Evolutionary conservation across 2,329 filamentous ascomycete species (phyloP), one percentile per base, ranked within the genome.

Genomic region (Hypoxylon sp.): DNA sequence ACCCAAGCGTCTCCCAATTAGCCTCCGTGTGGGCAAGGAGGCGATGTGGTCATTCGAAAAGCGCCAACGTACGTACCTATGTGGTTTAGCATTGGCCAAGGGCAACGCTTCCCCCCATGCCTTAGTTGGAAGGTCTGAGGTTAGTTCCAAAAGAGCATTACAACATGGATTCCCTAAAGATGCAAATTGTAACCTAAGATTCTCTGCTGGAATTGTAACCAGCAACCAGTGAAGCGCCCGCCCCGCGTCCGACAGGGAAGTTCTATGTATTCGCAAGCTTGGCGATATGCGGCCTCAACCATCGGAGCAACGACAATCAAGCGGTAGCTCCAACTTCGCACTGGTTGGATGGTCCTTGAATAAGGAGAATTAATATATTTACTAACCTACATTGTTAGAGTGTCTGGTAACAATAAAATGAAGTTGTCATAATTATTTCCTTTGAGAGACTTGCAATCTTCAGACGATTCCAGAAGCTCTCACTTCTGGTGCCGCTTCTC

Each of bases 261-360:
- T 21, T 63, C 56, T 63, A 25, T 36, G 43, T 56, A 50, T 58
- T 57, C 46, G 36, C 13, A 61, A 11, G 53, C 63, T 69, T 64
- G 64, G 63, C 60, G 50, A 62, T 61, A 69, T 67, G 63, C 60
- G 56, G 51, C 60, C 51, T 52, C 48, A 60, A 28, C 34, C 56
- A 34, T 21, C 28, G n/a, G 36, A 34, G 46, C 36, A 23, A 48
- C 28, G 25, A 23, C 19, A 17, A 17, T 43, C 23, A 32, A 13
- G 32, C 41, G 9, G 17, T 38, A 45, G 34, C 25, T 65, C 43
- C 46, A 38, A 38, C 43, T 48, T 36, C 30, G 17, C 17, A 21
- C 19, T 32, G n/a, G 30, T 30, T 25, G 21, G 32, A 60, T 48
- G n/a, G 53, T 13, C 21, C 32, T 49, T 17, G 23, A 45, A 55